Base-by-base conservation (phyloP, 768 basidiomycete genomes). In the Auricularia auricula-judae region DNA sequence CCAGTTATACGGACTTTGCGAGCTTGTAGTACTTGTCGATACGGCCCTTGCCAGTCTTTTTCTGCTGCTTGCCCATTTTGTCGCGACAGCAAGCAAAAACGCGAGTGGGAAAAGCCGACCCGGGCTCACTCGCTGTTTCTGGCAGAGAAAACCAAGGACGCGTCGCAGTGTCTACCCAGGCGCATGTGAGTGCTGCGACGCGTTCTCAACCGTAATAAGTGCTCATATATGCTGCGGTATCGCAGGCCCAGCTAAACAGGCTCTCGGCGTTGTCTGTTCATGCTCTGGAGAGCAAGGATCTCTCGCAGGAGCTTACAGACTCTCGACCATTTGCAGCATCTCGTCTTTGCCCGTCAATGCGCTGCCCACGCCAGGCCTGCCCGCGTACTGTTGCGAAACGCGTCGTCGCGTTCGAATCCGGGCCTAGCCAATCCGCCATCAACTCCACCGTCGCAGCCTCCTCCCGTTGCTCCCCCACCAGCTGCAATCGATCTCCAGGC, bases 11-110 rank as follows among this genome's bases (percentile, higher is more conserved):
- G 59, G 71, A 92, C 91, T 93, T 92, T 77, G 91, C 92, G 73
- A 95, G 89, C 73, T 92, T 93, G 78, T 98, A 98, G 76, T 96
- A 98, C 76, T 96, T 96, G 77, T 98, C 94, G 61, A 96, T 81
- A 71, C 94, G 92, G 69, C 90, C 92, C 76, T 96, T 96, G 68
- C 93, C 94, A 33, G 93, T 94, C 82, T 96, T 97, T 79, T 95
- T 96, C 75, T 92, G 88, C n/a, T 83, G 78, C 70, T 88, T 89
- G 56, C 81, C 85, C 89, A 91, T 89, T 23, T 59, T 65, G 21
- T 14, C 14, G 47, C 14, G 47, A 21, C 11, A 21, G 16, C 47
- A 18, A 3, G 39, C 39, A 7, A 42, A 42, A 14, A 42, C 39
- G 39, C 39, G 39, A 14, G 8, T 42, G 39, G 39, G 12, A 42